Evolutionary conservation across 2,329 filamentous ascomycete species (phyloP).

Genomic region (Neofusicoccum laricinum): DNA sequence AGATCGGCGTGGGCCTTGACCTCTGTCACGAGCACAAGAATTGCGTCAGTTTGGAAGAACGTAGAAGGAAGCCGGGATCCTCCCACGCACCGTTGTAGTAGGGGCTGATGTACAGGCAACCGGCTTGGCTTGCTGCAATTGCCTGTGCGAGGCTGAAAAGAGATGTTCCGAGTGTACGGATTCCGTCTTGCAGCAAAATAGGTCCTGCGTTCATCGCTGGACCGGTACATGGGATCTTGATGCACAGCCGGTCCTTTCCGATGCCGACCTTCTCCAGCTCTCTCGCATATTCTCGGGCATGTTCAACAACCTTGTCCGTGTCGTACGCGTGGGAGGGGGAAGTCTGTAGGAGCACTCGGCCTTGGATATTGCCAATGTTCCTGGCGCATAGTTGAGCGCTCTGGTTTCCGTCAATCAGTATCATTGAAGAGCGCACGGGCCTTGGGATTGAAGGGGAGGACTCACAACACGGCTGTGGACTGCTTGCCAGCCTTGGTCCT

Average conservation of each 20-base stretch:
- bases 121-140: conserved; percentile 49
- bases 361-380: conserved; percentile 47
- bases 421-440: not conserved
- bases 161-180: conserved; percentile 48
- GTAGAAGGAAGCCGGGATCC: not conserved
- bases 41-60: not conserved
- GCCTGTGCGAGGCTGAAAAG: conserved; percentile 50
- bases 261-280: conserved; percentile 49
- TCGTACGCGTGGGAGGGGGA: conserved; percentile 48
- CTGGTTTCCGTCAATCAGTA: conserved; percentile 21
- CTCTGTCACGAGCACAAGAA: conserved; percentile 31
- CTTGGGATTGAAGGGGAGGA: not conserved
- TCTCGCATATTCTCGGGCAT: conserved; percentile 46
- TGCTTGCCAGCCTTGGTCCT: conserved; percentile 46
- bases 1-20: conserved; percentile 43
- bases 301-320: conserved; percentile 43
- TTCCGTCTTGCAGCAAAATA: conserved; percentile 43
- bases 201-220: conserved; percentile 47
- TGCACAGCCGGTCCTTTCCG: conserved; percentile 46
- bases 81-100: conserved; percentile 46
- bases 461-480: conserved; percentile 48
- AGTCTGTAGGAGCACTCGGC: conserved; percentile 50
- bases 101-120: conserved; percentile 49
- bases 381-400: conserved; percentile 48
- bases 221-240: conserved; percentile 53